Evolutionary conservation across 176 grass and related monocot species (phyloP).

Genomic region (Triticum urartu): DNA sequence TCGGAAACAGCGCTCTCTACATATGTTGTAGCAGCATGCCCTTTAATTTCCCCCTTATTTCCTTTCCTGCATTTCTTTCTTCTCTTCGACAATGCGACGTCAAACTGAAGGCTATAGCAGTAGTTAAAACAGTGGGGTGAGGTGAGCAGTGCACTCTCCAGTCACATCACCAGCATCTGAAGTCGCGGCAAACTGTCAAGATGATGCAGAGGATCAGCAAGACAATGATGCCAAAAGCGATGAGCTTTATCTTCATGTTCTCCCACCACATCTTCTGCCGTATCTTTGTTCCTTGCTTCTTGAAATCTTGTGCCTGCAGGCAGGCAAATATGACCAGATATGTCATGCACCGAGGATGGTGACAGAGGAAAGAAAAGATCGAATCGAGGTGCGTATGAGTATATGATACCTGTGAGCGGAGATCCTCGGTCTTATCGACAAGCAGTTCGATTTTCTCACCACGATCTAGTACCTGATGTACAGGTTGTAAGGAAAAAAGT

Average conservation of each 20-base stretch:
- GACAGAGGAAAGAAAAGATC: background rate
- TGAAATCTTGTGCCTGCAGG: conserved; percentile 77
- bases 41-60: background rate
- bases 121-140: background rate
- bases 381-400: background rate
- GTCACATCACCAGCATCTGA: conserved; percentile 60
- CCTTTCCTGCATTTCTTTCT: background rate
- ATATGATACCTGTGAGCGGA: conserved; percentile 68
- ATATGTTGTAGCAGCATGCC: background rate
- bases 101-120: background rate
- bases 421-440: conserved; percentile 85
- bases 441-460: conserved; percentile 89
- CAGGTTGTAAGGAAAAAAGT: background rate
- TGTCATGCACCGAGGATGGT: background rate
- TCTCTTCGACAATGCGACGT: conserved; percentile 6
- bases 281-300: conserved; percentile 65
- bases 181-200: conserved; percentile 74
- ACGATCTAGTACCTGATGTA: conserved; percentile 67
- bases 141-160: conserved; percentile 1
- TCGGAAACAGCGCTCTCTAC: background rate
- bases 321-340: background rate
- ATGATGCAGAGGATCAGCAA: conserved; percentile 70
- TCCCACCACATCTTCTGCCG: conserved; percentile 84
- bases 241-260: conserved; percentile 94
- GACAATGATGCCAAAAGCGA: conserved; percentile 67